A percentile compares a stretch with the other conserved stretches of the same genome.
Evolutionary conservation across 345 rosid species (phyloP).

Genomic region (Melaleuca quinquenervia): DNA sequence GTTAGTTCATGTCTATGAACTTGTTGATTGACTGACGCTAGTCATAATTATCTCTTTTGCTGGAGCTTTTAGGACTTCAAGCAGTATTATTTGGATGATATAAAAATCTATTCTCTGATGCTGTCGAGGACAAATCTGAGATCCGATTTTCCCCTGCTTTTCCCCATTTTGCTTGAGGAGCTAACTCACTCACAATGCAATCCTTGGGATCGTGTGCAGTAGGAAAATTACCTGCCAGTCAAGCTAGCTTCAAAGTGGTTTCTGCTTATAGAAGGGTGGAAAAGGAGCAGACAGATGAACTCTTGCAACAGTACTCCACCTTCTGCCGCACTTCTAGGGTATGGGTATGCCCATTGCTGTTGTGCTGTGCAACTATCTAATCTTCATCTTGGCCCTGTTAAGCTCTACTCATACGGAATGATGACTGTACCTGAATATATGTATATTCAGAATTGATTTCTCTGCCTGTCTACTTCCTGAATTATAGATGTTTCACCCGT

Average conservation of each 20-base stretch:
- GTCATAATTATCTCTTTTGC: neutral
- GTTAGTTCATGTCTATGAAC: neutral
- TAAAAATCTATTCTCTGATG: neutral
- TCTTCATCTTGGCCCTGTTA: neutral
- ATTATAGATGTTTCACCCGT: neutral
- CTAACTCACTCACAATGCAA: neutral
- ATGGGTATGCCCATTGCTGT: neutral
- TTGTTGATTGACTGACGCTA: neutral
- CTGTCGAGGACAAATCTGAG: neutral
- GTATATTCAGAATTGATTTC: neutral
- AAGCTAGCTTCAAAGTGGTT: conserved; percentile 38
- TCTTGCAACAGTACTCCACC: conserved; percentile 26
- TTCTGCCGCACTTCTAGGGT: conserved; percentile 36
- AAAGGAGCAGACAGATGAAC: conserved; percentile 27
- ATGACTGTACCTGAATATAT: neutral
- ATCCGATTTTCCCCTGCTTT: neutral
- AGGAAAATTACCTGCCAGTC: conserved; percentile 59
- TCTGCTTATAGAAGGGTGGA: conserved; percentile 40
- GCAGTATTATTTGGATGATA: neutral
- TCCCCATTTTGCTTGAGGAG: neutral
- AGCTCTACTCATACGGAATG: neutral
- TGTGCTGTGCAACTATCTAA: neutral
- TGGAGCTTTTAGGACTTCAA: neutral
- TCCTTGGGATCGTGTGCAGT: conserved; percentile 22
- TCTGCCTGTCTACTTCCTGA: neutral